phyloP scores from a whole-genome alignment of 1,139 yeast genomes.

The Magnusiomyces fungicola region DNA sequence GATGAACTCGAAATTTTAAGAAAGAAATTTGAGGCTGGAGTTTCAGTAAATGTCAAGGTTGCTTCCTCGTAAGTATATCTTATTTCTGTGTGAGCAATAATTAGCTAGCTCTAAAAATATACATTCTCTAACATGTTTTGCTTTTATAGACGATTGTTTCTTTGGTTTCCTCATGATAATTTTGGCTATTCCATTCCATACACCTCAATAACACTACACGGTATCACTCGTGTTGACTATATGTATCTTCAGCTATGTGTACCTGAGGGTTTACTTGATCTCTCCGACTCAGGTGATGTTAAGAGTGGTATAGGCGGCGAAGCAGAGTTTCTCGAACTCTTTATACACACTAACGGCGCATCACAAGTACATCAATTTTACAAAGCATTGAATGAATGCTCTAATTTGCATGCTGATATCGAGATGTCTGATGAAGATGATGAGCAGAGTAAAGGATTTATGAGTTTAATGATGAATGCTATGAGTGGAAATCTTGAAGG shows the following conservation, averaged over 20 bases:
- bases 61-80: background rate
- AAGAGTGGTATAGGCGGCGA: background rate
- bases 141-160: background rate
- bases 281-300: background rate
- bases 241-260: background rate
- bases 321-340: background rate
- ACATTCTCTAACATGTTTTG: background rate
- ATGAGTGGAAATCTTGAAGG: too few relatives aligned
- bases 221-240: background rate
- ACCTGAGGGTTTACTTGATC: background rate
- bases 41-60: background rate
- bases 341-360: background rate
- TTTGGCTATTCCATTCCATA: constrained; percentile 1
- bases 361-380: background rate
- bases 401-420: constrained; percentile 1
- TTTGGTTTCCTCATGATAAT: background rate
- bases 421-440: background rate
- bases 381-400: background rate
- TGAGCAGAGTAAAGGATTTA: background rate
- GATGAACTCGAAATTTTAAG: background rate
- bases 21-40: background rate
- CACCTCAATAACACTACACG: constrained; percentile 2
- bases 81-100: background rate
- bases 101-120: background rate
- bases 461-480: background rate